Base-by-base conservation (phyloP, 495 filamentous ascomycete genomes). In the Aspergillus conjunctus region DNA sequence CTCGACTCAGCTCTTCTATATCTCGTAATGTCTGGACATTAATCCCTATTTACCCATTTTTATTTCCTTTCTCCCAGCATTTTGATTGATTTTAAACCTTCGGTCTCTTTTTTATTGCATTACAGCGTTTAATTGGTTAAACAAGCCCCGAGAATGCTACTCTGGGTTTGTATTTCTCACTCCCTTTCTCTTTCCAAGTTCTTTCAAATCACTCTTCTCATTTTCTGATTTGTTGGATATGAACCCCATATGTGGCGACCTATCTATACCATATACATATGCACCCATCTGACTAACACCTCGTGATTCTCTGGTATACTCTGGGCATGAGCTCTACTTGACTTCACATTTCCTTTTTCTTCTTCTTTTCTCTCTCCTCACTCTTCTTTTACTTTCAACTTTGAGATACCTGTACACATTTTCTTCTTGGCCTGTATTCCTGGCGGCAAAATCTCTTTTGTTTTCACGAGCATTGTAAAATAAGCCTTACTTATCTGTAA, bases 21-120 rank as follows among this genome's bases (percentile, higher is more conserved):
- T 55, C 2, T 58, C 59, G 21, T 68, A 64, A 67, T 68, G 66
- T 66, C 66, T 70, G 64, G 68, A 67, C 66, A 67, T 69, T 67
- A 64, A 53, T 46, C 20, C 17, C 44, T 21, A 21, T 7, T 17
- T 18, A 17, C 39, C 39, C 5, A 20, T 48, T 14, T 14, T 26
- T 52, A 18, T 55, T 32, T 60, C 31, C 21, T 61, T 54, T 14
- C 20, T 37, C 56, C 43, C 46, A 39, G 7, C 32, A 49, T 37
- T 51, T 45, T 43, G 44, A 22, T 48, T 32, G 44, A 52, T 59
- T 34, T 39, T 51, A 30, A 10, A 18, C 30, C 18, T 52, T 14
- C 17, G 54, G n/a, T 58, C 61, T 2, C 33, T 33, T 31, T 54
- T 61, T 33, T 51, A 51, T 49, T 63, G 58, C 61, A 63, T 63